Evolutionary conservation across 306 rosid species (phyloP).

Genomic region (Arachis stenosperma): DNA sequence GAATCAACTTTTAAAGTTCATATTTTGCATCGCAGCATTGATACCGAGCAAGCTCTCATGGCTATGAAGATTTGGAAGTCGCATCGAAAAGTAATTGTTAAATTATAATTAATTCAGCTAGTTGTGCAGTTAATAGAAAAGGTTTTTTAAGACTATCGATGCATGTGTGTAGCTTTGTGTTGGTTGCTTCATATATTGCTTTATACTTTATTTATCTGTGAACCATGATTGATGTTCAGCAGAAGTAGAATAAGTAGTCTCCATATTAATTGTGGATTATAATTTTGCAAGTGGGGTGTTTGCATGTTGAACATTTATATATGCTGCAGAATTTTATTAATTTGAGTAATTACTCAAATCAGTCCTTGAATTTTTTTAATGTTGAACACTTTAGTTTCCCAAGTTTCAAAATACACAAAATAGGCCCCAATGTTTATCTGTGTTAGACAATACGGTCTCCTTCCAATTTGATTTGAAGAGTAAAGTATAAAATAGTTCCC

Average conservation of each 20-base stretch:
- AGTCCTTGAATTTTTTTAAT: too few species aligned
- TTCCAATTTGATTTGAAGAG: too few species aligned
- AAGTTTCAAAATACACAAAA: too few species aligned
- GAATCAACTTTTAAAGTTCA: constrained; percentile 73
- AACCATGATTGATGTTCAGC: constrained; percentile 10
- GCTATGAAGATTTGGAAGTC: constrained; percentile 82
- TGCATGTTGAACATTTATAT: constrained; percentile 9
- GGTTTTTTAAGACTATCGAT: not conserved
- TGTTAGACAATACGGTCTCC: too few species aligned
- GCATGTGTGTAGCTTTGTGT: not conserved
- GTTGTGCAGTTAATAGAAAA: constrained; percentile 16
- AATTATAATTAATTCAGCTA: constrained; percentile 19
- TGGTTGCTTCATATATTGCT: not conserved
- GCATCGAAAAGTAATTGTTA: constrained; percentile 71
- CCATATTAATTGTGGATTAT: not conserved
- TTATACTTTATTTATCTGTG: not conserved
- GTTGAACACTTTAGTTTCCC: too few species aligned
- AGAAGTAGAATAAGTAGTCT: not conserved
- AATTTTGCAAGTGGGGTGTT: constrained; percentile 23
- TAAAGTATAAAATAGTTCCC: too few species aligned
- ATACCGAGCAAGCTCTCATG: constrained; percentile 81
- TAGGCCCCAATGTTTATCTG: not conserved
- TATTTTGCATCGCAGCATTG: constrained; percentile 86
- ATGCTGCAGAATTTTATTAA: constrained; percentile 10
- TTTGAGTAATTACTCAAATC: not conserved